Base-by-base conservation (phyloP, 2,329 filamentous ascomycete species). In the Ophiostoma piceae region DNA sequence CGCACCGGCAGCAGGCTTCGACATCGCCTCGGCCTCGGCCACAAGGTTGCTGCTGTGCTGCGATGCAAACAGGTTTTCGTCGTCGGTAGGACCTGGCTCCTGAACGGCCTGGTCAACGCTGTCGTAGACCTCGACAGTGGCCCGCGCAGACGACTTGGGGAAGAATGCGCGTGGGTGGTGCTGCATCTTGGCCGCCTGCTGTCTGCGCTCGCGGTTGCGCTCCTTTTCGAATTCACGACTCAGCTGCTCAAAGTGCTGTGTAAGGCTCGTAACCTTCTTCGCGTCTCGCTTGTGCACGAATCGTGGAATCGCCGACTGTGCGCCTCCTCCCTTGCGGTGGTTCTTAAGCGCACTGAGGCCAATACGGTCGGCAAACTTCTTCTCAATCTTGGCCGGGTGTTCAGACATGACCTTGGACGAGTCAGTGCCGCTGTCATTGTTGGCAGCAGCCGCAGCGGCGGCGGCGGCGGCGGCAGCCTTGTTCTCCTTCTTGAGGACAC, bases 181-280 rank as follows among this genome's bases (percentile, higher is more conserved):
- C 62, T 84, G 82, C 76, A 90, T 88, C 76, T 89, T 92, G 65
- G 92, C 91, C 35, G 92, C 91, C 71, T 92, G 84, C 77, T 93
- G 90, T 75, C 90, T 90, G 73, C 92, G 88, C 78, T 98, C 94
- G 67, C 91, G 90, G 74, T 96, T 87, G 64, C 95, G 87, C 79
- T 99, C 94, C 75, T 94, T 96, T 77, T 97, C 93, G 74, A 99
- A 99, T 76, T 99, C 96, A 32, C 94, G 90, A 75, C 93, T 97
- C 70, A 99, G 84, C 78, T 98, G 94, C 79, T 99, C 96, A 77
- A 99, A 98, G 78, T 98, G 95, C 74, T 92, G 92, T 22, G 95
- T 92, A 67, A 99, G 84, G n/a, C 90, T 93, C 9, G 93, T 96
- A 2, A 99, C 95, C 75, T 91, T 92, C 3, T 91, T 87, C 68